phyloP scores from a whole-genome alignment of 208 protist species.

The Acanthamoeba healyi region DNA sequence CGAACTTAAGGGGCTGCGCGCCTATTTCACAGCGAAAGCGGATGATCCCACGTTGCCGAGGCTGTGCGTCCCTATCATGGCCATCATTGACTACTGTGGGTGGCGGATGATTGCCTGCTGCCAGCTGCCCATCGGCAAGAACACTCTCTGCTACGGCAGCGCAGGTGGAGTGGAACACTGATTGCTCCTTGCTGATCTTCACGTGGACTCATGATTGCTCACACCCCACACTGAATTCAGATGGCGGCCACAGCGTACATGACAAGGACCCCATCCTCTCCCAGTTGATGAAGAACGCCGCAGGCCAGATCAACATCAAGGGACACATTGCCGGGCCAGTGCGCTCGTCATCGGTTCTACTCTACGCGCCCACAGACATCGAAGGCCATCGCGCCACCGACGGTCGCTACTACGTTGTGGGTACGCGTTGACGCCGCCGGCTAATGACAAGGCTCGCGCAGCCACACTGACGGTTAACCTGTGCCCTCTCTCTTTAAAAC shows the following conservation, averaged over 20 bases:
- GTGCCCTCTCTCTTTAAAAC: not conserved
- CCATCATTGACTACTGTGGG: conserved; percentile 63
- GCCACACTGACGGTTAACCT: too few relatives aligned
- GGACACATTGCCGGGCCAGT: conserved; percentile 19
- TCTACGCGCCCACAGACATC: conserved; percentile 57
- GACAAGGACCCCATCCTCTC: too few relatives aligned
- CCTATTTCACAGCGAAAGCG: not conserved
- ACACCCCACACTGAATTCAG: too few relatives aligned
- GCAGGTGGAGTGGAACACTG: too few relatives aligned
- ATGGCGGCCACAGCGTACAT: too few relatives aligned
- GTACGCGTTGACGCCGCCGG: too few relatives aligned
- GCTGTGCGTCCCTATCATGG: not conserved
- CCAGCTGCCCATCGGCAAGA: conserved; percentile 6
- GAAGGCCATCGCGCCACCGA: conserved; percentile 59
- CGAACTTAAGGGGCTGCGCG: too few relatives aligned
- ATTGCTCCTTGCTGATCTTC: not conserved
- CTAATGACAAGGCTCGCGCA: too few relatives aligned
- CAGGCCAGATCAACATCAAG: not conserved
- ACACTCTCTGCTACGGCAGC: conserved; percentile 19
- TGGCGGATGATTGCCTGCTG: conserved; percentile 46
- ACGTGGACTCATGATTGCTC: not conserved
- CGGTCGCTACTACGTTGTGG: conserved; percentile 65
- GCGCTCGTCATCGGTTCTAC: not conserved
- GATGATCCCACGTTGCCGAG: too few relatives aligned
- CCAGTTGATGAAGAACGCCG: too few relatives aligned